Evolutionary conservation across 2,329 filamentous ascomycete genomes (phyloP), one percentile per base, ranked within the genome.

Genomic region (Triangularia setosa): DNA sequence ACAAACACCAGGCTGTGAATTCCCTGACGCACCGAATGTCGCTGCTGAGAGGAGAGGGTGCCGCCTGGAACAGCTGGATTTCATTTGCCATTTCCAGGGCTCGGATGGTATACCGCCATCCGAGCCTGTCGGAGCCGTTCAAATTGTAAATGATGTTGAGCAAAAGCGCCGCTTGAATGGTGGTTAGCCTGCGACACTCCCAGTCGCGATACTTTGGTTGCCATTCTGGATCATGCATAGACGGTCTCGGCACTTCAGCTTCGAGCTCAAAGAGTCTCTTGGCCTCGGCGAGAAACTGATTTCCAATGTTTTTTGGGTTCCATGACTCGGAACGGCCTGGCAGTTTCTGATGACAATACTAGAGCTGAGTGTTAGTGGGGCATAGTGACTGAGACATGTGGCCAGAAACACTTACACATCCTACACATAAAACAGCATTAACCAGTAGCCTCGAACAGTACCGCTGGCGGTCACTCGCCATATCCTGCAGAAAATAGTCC

Each of bases 381-480:
- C 11, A 21, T 25, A 25, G 8, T 28, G 18, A 57, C 48, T 30
- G 52, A 28, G 25, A 8, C 14, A 40, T 27, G 23, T 7, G 4
- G 18, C 24, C 35, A 21, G 30, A 9, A 25, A 18, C 7, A 68
- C 75, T 63, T 73, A 79, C 78, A 57, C 73, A 79, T 62, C 75
- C 72, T 21, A 75, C 67, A 8, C 75, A 75, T 35, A 80, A 72
- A 11, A 77, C 44, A 1, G 73, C 67, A 35, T 80, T 80, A 58
- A 79, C 76, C 3, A 80, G 72, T 0, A 80, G 69, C 7, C 72
- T 61, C 0, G 79, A 79, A 64, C 79, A 80, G 67, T 78, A 79
- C 14, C 75, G 71, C 0, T 64, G 59, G 0, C 68, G 66, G 1
- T 69, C 69, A 0, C 69, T 65, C 11, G 67, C 70, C 75, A 80